Conservation (phyloP, 2,329 filamentous ascomycete genomes). For the Albifimbria verrucaria region DNA sequence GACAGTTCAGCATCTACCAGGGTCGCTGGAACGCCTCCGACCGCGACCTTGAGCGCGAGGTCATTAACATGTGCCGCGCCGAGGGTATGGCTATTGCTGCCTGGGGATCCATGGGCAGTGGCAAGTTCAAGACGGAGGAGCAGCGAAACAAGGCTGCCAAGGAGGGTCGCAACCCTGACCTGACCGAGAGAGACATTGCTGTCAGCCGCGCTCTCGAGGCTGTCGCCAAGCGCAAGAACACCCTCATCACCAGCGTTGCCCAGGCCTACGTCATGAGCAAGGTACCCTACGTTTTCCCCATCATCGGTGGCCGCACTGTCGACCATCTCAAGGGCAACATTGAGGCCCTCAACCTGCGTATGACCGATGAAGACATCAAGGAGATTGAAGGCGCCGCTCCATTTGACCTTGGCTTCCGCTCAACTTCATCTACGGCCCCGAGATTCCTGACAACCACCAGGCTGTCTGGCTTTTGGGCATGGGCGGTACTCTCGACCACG, state of each 20-base stretch:
- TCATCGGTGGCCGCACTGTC: conserved; percentile 41
- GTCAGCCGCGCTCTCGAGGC: conserved; percentile 36
- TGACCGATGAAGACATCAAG: conserved; percentile 55
- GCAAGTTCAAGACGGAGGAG: conserved; percentile 24
- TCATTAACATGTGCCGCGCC: conserved; percentile 20
- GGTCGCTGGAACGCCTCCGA: conserved; percentile 18
- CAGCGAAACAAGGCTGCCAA: conserved; percentile 3
- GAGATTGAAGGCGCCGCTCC: conserved; percentile 54
- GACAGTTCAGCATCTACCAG: conserved; percentile 20
- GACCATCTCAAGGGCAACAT: conserved; percentile 64
- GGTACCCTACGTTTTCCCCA: conserved; percentile 49
- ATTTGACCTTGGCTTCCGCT: conserved; percentile 53
- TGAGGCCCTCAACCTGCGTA: conserved; percentile 51
- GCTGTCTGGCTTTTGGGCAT: background rate
- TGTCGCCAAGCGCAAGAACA: conserved; percentile 33
- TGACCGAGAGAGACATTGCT: conserved; percentile 46
- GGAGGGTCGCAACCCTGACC: background rate
- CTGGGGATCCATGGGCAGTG: conserved; percentile 47
- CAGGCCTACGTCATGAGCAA: conserved; percentile 66
- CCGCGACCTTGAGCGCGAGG: conserved; percentile 21
- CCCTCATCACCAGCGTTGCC: conserved; percentile 38
- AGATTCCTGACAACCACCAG: conserved; percentile 15
- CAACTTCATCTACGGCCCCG: conserved; percentile 43
- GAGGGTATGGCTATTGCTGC: conserved; percentile 40
- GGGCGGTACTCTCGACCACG: background rate